These are phyloP conservation scores for Crepidotus variabilis DNA, from an alignment of 768 basidiomycete species.

Conservation along the genomic window DNA sequence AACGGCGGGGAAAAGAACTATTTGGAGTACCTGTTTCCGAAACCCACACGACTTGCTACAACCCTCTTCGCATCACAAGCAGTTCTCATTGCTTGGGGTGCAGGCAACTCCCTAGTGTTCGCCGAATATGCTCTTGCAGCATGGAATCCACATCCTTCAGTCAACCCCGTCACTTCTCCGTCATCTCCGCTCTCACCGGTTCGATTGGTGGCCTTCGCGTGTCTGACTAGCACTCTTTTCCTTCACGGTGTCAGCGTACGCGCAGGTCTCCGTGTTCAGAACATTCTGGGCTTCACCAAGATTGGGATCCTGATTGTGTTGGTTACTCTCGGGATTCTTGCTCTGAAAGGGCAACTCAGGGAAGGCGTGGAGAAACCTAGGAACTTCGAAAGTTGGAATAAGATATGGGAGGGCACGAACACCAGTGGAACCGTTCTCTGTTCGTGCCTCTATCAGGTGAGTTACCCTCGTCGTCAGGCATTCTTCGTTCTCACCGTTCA, in stretches of 20 bases:
- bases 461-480: slow-evolving; percentile 2
- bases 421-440: slow-evolving; percentile 47
- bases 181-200: slow-evolving; percentile 7
- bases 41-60: slow-evolving; percentile 52
- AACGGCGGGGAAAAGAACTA: slow-evolving; percentile 76
- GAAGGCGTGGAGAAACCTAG: slow-evolving; percentile 23
- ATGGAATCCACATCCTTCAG: slow-evolving; percentile 24
- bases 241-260: slow-evolving; percentile 42
- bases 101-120: slow-evolving; percentile 50
- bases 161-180: slow-evolving; percentile 20
- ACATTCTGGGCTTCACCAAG: slow-evolving; percentile 59
- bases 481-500: neutral
- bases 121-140: slow-evolving; percentile 49
- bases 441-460: slow-evolving; percentile 47
- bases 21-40: slow-evolving; percentile 56
- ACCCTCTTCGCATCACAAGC: slow-evolving; percentile 54
- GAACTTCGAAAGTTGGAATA: slow-evolving; percentile 23
- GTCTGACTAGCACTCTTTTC: slow-evolving; percentile 32
- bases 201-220: slow-evolving; percentile 31
- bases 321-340: slow-evolving; percentile 45
- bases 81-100: slow-evolving; percentile 38
- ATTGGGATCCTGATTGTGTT: slow-evolving; percentile 44
- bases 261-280: slow-evolving; percentile 59
- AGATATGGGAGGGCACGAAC: slow-evolving; percentile 40
- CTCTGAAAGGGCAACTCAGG: slow-evolving; percentile 31